A percentile compares a stretch with the other conserved stretches of the same genome.
These are phyloP conservation scores for Limnomonas spitsbergensis DNA, from an alignment of 139 green algal species.

Conservation along the genomic window DNA sequence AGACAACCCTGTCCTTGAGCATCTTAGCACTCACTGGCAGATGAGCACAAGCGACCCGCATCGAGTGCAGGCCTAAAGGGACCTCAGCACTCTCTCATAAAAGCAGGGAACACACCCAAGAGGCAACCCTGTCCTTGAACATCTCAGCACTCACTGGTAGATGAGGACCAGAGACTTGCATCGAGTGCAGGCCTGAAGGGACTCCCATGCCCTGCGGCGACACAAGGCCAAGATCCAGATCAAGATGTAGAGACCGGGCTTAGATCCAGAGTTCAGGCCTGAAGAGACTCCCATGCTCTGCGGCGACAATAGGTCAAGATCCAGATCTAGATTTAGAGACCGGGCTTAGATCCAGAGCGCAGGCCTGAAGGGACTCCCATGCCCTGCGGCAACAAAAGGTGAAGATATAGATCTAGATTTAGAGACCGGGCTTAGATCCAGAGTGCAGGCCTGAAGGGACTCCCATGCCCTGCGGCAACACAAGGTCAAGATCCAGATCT, in stretches of 20 bases:
- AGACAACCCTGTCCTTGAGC: too few relatives aligned
- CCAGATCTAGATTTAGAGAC: conserved; percentile 50
- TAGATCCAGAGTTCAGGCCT: conserved; percentile 37
- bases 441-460: conserved; percentile 46
- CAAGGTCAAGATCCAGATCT: too few relatives aligned
- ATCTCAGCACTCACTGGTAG: conserved; percentile 49
- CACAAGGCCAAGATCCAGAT: too few relatives aligned
- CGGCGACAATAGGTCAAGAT: too few relatives aligned
- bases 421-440: conserved; percentile 42
- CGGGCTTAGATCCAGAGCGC: conserved; percentile 38
- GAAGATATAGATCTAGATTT: conserved; percentile 42
- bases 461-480: conserved; percentile 57
- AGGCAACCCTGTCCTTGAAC: too few relatives aligned
- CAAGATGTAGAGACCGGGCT: conserved; percentile 51
- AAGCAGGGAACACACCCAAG: too few relatives aligned
- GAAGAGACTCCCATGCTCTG: conserved; percentile 61
- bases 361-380: conserved; percentile 53
- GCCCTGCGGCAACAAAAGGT: conserved; percentile 42
- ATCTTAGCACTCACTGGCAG: too few relatives aligned
- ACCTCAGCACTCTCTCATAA: too few relatives aligned
- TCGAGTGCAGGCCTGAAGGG: conserved; percentile 49
- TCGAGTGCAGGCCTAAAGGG: too few relatives aligned
- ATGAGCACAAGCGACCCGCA: too few relatives aligned
- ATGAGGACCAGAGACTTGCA: conserved; percentile 54
- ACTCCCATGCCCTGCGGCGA: conserved; percentile 57